These are phyloP conservation scores for Ciborinia camelliae DNA, from an alignment of 2,329 filamentous ascomycete species.

Conservation along the genomic window DNA sequence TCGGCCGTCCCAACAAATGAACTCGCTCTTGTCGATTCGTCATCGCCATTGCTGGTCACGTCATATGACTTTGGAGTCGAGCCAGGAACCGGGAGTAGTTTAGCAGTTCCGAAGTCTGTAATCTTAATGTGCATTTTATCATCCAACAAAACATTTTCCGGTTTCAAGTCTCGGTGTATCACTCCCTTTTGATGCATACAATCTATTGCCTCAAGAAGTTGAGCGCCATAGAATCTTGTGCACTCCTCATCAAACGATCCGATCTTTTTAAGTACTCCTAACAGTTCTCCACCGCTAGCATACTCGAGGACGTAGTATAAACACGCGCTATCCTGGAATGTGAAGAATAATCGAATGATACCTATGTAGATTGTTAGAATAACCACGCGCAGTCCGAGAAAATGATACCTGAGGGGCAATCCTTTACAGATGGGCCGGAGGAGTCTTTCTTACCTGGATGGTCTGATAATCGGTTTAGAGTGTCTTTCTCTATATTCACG, in stretches of 20 bases:
- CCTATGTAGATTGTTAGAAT: conserved; percentile 38
- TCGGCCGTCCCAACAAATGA: conserved; percentile 98
- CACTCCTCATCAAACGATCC: conserved; percentile 94
- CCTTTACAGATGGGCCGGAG: background rate
- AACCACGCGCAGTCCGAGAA: background rate
- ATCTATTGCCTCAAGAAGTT: conserved; percentile 93
- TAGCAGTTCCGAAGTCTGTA: conserved; percentile 98
- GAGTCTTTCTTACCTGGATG: conserved; percentile 60
- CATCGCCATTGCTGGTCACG: conserved; percentile 39
- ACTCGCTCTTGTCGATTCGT: conserved; percentile 71
- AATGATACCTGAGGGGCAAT: background rate
- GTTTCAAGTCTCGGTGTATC: conserved; percentile 94
- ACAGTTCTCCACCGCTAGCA: conserved; percentile 84
- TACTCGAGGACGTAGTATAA: conserved; percentile 96
- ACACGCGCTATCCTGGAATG: conserved; percentile 94
- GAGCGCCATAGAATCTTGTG: conserved; percentile 87
- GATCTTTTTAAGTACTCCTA: conserved; percentile 91
- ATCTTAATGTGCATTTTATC: conserved; percentile 98
- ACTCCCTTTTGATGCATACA: conserved; percentile 98
- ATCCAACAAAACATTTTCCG: conserved; percentile 93
- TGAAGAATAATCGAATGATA: conserved; percentile 95
- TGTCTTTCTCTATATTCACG: conserved; percentile 99
- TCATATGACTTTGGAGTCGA: conserved; percentile 39
- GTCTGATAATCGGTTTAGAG: conserved; percentile 89
- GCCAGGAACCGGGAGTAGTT: conserved; percentile 66